Percentiles rank a stretch among this genome's conserved stretches.
These are phyloP conservation scores for Fagus sylvatica DNA, from an alignment of 306 rosid species.

Conservation along the genomic window DNA sequence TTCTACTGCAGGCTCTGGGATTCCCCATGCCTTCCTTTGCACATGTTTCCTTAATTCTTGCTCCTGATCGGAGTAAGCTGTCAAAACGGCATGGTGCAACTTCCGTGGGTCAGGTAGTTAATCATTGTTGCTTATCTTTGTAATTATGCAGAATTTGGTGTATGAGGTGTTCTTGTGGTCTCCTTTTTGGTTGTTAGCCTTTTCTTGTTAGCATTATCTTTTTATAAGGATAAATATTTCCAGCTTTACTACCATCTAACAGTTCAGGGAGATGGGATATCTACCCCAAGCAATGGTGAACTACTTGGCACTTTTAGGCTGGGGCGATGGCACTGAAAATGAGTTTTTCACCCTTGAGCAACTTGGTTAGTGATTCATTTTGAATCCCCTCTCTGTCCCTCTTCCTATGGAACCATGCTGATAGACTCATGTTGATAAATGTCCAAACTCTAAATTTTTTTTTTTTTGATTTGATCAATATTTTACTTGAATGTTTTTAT, in stretches of 20 bases:
- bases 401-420: not conserved
- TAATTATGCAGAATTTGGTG: constrained; percentile 1
- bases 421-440: not conserved
- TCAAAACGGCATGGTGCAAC: constrained; percentile 99
- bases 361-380: constrained; percentile 65
- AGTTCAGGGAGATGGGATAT: constrained; percentile 99
- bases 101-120: constrained; percentile 85
- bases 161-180: not conserved
- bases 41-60: constrained; percentile 93
- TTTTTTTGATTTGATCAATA: not conserved
- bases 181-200: not conserved
- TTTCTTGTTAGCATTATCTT: constrained; percentile 1
- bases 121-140: constrained; percentile 7
- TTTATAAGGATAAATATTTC: constrained; percentile 14
- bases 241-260: constrained; percentile 26
- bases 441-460: not conserved
- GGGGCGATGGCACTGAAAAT: constrained; percentile 98
- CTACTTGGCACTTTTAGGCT: constrained; percentile 93
- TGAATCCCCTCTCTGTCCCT: constrained; percentile 9
- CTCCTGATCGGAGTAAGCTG: constrained; percentile 94
- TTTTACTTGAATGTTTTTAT: constrained; percentile 26
- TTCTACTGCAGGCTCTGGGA: constrained; percentile 67
- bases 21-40: constrained; percentile 77
- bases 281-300: constrained; percentile 89
- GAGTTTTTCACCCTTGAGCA: constrained; percentile 79